These are phyloP conservation scores for Penicillium sclerotiorum DNA, from an alignment of 2,329 filamentous ascomycete species.

Conservation along the genomic window DNA sequence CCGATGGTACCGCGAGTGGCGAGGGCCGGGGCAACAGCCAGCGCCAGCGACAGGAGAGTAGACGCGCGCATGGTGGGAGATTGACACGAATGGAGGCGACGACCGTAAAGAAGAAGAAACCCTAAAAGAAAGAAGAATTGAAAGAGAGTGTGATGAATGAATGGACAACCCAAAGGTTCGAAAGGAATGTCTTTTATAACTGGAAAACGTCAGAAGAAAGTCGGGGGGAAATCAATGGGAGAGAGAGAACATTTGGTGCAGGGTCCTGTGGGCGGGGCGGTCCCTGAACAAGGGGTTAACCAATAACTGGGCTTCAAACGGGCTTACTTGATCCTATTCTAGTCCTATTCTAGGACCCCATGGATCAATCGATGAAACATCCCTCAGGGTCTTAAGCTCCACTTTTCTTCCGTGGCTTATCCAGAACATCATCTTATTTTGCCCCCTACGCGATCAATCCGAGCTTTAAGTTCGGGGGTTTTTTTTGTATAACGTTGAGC, in stretches of 20 bases:
- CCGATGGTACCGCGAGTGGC: constrained; percentile 61
- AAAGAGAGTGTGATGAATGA: constrained; percentile 1
- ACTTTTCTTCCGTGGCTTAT: constrained; percentile 3
- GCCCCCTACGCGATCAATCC: neutral
- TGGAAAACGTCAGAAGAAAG: neutral
- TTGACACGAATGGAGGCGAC: constrained; percentile 2
- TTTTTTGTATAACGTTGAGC: too few species aligned
- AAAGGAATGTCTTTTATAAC: neutral
- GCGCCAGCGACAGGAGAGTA: constrained; percentile 41
- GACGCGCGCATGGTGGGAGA: constrained; percentile 49
- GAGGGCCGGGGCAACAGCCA: constrained; percentile 51
- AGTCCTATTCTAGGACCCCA: neutral
- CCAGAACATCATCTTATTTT: neutral
- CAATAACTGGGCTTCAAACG: neutral
- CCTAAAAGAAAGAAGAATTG: constrained; percentile 11
- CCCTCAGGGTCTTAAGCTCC: constrained; percentile 6
- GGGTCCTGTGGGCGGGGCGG: constrained; percentile 2
- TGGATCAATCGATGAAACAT: constrained; percentile 2
- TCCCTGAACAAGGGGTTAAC: constrained; percentile 7
- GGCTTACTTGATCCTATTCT: too few species aligned
- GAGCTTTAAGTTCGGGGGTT: too few species aligned
- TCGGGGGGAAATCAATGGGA: constrained; percentile 1
- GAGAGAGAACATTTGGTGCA: neutral
- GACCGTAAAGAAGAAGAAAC: constrained; percentile 2
- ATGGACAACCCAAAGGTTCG: constrained; percentile 1